These are phyloP conservation scores for Entomophthora muscae DNA, from an alignment of 371 early-diverging fungal genomes.

Conservation along the genomic window DNA sequence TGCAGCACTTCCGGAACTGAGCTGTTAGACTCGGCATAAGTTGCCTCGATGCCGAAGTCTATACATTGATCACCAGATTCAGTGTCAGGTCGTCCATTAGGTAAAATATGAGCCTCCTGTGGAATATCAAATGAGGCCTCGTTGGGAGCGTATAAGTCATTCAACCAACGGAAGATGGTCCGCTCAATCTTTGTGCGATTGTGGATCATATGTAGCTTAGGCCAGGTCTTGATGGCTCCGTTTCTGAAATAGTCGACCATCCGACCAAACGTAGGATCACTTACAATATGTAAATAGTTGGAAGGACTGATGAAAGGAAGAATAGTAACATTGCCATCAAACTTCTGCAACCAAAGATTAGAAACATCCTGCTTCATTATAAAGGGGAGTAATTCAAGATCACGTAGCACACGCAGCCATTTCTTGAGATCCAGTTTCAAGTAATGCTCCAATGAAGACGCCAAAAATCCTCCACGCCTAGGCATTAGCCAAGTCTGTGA, in stretches of 20 bases:
- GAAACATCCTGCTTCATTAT: no score
- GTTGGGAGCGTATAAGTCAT: neutral
- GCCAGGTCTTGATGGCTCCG: slow-evolving; percentile 55
- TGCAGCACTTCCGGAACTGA: no score
- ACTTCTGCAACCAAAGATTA: no score
- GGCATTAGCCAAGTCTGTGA: neutral
- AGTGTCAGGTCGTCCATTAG: neutral
- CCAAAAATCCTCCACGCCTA: slow-evolving; percentile 79
- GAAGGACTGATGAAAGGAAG: slow-evolving; percentile 29
- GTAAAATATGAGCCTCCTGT: slow-evolving; percentile 5
- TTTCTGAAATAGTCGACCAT: slow-evolving; percentile 31
- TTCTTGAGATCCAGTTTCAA: slow-evolving; percentile 67
- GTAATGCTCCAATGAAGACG: no score
- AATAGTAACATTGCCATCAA: slow-evolving; percentile 68
- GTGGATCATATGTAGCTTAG: slow-evolving; percentile 59
- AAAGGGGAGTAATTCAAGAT: no score
- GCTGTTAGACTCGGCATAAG: no score
- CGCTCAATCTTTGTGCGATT: slow-evolving; percentile 63
- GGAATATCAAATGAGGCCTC: neutral
- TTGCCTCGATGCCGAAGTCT: no score
- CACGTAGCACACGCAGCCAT: slow-evolving; percentile 63
- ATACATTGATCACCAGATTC: no score
- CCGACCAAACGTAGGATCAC: slow-evolving; percentile 46
- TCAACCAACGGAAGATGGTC: neutral
- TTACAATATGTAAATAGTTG: slow-evolving; percentile 48